A percentile compares a stretch with the other conserved stretches of the same genome.
Evolutionary conservation across 1,139 yeast species (phyloP).

Genomic region (Candida sanyaensis): DNA sequence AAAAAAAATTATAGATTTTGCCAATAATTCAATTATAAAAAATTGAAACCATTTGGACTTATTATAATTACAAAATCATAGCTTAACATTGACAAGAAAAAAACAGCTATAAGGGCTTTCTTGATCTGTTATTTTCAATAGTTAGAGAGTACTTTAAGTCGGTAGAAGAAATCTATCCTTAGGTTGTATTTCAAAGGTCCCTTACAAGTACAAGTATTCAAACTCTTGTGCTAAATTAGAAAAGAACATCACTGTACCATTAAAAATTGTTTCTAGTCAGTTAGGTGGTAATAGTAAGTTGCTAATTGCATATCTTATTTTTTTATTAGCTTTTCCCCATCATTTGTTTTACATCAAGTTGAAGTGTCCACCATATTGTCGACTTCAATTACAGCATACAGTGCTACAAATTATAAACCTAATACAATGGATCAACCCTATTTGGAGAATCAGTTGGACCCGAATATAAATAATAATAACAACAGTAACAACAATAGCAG

Average conservation of each 20-base stretch:
- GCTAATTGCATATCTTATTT: neutral
- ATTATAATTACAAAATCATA: neutral
- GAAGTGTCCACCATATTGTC: slow-evolving; percentile 11
- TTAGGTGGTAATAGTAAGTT: neutral
- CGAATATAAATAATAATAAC: slow-evolving; percentile 17
- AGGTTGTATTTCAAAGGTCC: neutral
- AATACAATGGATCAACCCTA: slow-evolving; percentile 36
- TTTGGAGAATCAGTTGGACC: slow-evolving; percentile 30
- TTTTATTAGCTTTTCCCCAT: neutral
- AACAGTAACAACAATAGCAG: slow-evolving; percentile 10
- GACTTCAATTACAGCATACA: slow-evolving; percentile 7
- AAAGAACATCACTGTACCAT: too few relatives aligned
- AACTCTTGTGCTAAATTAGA: neutral
- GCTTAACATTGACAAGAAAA: neutral
- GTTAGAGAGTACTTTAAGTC: neutral
- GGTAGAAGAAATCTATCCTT: neutral
- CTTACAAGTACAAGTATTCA: neutral
- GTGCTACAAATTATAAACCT: slow-evolving; percentile 3
- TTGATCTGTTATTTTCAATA: neutral
- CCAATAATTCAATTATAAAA: neutral
- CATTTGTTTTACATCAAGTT: neutral
- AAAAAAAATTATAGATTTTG: neutral
- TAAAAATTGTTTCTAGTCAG: neutral
- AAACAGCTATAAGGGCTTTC: neutral
- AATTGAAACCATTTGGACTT: neutral